Evolutionary conservation across 192 early-diverging fungal genomes (phyloP).

Genomic region (Cladochytrium replicatum): DNA sequence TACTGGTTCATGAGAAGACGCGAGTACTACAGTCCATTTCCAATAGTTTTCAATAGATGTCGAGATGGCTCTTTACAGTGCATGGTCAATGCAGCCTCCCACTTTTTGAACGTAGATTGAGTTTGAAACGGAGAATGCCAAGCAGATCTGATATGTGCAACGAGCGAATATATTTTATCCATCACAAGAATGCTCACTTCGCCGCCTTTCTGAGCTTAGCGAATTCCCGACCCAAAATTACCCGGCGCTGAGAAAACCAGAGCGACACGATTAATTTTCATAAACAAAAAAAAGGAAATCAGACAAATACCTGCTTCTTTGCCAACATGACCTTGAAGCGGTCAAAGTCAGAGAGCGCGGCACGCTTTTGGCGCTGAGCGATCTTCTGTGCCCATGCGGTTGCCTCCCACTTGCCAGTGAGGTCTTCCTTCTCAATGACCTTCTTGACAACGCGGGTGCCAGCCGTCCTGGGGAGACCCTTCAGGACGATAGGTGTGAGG

Average conservation of each 20-base stretch:
- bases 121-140: too few species aligned
- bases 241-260: slow-evolving; percentile 13
- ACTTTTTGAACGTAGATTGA: too few species aligned
- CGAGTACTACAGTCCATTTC: too few species aligned
- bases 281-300: not conserved
- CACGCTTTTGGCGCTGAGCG: slow-evolving; percentile 64
- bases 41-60: too few species aligned
- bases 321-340: slow-evolving; percentile 96
- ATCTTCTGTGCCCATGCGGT: slow-evolving; percentile 97
- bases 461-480: slow-evolving; percentile 72
- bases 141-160: too few species aligned
- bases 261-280: not conserved
- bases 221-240: slow-evolving; percentile 32
- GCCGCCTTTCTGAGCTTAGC: slow-evolving; percentile 32
- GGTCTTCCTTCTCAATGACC: slow-evolving; percentile 75
- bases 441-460: slow-evolving; percentile 67
- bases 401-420: slow-evolving; percentile 71
- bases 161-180: too few species aligned
- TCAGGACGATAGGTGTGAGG: slow-evolving; percentile 82
- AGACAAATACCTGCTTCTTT: slow-evolving; percentile 56
- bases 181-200: too few species aligned
- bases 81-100: too few species aligned
- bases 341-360: slow-evolving; percentile 85
- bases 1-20: too few species aligned
- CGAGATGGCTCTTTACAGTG: too few species aligned